These are phyloP conservation scores for Protea cynaroides DNA, from an alignment of 164 flowering plant species.

Conservation along the genomic window DNA sequence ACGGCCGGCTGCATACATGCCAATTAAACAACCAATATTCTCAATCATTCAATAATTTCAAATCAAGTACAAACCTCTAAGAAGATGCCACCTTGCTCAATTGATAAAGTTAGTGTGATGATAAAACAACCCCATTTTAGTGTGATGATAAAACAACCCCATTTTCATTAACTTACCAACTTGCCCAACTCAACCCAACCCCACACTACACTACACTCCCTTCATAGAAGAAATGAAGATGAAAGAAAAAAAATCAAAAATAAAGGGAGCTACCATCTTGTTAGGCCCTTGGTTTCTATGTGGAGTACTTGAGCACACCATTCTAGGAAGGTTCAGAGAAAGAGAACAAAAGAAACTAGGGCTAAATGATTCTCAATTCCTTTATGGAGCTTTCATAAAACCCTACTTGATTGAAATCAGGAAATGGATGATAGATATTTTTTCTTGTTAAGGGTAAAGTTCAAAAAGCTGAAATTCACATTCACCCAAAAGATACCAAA, in stretches of 20 bases:
- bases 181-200: neutral
- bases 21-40: neutral
- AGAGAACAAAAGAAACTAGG: neutral
- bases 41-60: neutral
- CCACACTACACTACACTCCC: no score
- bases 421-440: conserved; percentile 11
- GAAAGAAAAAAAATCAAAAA: no score
- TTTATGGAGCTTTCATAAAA: conserved; percentile 12
- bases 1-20: no score
- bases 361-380: conserved; percentile 14
- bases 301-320: neutral
- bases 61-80: neutral
- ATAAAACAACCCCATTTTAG: neutral
- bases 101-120: neutral
- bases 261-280: neutral
- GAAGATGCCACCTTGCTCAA: neutral
- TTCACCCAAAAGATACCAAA: neutral
- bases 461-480: neutral
- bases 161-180: neutral
- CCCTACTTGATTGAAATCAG: conserved; percentile 8
- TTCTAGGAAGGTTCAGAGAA: neutral
- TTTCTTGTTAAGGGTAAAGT: conserved; percentile 6
- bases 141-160: neutral
- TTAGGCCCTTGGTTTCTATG: neutral
- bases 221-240: no score